Conservation (phyloP, 768 basidiomycete genomes). For the Tephrocybe rancida region DNA sequence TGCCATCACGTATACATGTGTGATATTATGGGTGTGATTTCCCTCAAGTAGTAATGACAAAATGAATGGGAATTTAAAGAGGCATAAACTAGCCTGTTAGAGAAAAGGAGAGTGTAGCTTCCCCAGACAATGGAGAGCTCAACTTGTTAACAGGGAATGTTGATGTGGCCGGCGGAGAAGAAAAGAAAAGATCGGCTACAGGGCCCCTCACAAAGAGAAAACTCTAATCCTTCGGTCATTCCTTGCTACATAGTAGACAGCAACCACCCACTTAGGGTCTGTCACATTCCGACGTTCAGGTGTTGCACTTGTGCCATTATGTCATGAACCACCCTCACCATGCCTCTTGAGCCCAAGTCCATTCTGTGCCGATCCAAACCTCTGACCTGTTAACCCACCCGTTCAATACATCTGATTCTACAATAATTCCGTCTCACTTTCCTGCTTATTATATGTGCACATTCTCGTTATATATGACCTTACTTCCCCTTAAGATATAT, state of each 20-base stretch:
- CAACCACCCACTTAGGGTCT: too few relatives aligned
- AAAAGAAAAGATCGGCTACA: not conserved
- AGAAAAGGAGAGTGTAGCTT: not conserved
- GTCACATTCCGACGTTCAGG: too few relatives aligned
- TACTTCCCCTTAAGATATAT: too few relatives aligned
- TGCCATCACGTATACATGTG: not conserved
- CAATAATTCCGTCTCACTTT: too few relatives aligned
- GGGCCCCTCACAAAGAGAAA: constrained; percentile 1
- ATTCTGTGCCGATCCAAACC: too few relatives aligned
- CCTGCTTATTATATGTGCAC: too few relatives aligned
- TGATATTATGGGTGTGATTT: not conserved
- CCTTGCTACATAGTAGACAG: not conserved
- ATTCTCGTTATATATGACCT: too few relatives aligned
- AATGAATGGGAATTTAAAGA: not conserved
- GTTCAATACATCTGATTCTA: too few relatives aligned
- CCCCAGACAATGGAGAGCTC: not conserved
- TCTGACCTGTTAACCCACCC: too few relatives aligned
- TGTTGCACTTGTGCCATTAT: too few relatives aligned
- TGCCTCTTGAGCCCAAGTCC: too few relatives aligned
- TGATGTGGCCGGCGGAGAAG: not conserved
- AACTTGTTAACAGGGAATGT: not conserved
- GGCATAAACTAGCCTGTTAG: not conserved
- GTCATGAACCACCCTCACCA: too few relatives aligned
- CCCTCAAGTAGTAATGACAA: not conserved
- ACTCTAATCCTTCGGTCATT: constrained; percentile 1